Evolutionary conservation across 495 filamentous ascomycete genomes (phyloP).

Genomic region (Podospora didyma): DNA sequence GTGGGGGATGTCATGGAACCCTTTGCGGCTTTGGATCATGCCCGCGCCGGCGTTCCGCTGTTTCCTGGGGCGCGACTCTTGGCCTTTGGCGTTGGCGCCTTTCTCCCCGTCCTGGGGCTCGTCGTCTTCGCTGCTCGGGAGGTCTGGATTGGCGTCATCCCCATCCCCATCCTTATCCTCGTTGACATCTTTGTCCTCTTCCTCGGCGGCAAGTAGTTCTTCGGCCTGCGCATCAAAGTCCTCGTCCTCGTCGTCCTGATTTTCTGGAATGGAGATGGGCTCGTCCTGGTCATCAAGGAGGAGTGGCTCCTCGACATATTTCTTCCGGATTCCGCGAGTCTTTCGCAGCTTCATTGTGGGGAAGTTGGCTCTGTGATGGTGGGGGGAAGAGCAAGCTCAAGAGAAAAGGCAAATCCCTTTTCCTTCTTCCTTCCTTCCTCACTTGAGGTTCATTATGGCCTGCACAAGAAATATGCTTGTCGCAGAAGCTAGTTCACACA

Average conservation of each 20-base stretch:
- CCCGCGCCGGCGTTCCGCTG: slow-evolving; percentile 18
- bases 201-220: not conserved
- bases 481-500: too few species aligned
- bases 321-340: slow-evolving; percentile 20
- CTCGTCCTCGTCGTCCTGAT: slow-evolving; percentile 18
- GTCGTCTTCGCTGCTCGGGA: slow-evolving; percentile 17
- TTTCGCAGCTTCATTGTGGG: slow-evolving; percentile 17
- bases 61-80: slow-evolving; percentile 11
- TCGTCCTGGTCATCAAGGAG: slow-evolving; percentile 22
- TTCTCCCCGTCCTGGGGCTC: slow-evolving; percentile 20
- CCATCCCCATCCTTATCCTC: slow-evolving; percentile 11
- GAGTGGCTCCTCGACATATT: slow-evolving; percentile 21
- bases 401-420: not conserved
- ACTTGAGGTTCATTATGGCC: too few species aligned
- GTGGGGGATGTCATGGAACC: slow-evolving; percentile 34
- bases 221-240: slow-evolving; percentile 18
- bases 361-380: not conserved
- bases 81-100: slow-evolving; percentile 8
- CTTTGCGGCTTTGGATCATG: slow-evolving; percentile 23
- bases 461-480: too few species aligned
- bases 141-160: slow-evolving; percentile 3
- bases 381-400: not conserved
- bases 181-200: slow-evolving; percentile 18
- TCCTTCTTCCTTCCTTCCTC: not conserved
- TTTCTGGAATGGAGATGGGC: slow-evolving; percentile 8